Base-by-base conservation (phyloP, 495 filamentous ascomycete genomes). In the Penicillium soppii region DNA sequence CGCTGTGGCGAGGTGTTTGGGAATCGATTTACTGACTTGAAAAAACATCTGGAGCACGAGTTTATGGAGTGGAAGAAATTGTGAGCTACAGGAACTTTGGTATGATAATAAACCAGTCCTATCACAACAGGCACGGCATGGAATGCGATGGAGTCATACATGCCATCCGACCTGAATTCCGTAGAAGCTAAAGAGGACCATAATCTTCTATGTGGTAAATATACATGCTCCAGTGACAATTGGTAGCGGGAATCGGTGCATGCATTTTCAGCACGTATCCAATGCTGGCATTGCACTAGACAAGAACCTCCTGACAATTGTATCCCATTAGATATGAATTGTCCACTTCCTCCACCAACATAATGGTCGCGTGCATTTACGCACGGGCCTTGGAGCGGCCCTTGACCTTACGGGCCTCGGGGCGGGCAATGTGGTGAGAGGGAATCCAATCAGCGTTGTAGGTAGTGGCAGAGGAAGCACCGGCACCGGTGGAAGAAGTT, bases 401-500 rank as follows among this genome's bases (percentile, higher is more conserved):
- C 79, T 90, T 89, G 55, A 92, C 84, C 62, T 89, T 84, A 60
- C 83, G 84, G 37, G 90, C 86, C 54, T 86, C 78, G 32, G 92
- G 91, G 60, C 87, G 85, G 76, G 94, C 91, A 69, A 97, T 83
- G 72, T 97, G 92, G 65, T 87, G 83, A 49, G 82, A 84, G 15
- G 94, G 94, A 63, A 98, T 97, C 94, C 94, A 98, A 72, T 87
- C 88, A 74, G 92, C 89, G 62, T 98, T 94, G 70, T 94, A 97
- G 46, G 82, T 79, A 72, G 91, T 90, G 15, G 80, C 73, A 39
- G 71, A 80, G 19, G 86, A 82, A 41, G 85, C 87, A 47, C 86
- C 87, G 20, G 88, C 78, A 50, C 82, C 83, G 74, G 87, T 86
- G 12, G 82, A 73, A 50, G 80, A 73, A 50, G 80, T 58, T 30